Evolutionary conservation across 257 asterid species (phyloP).

Genomic region (Solanum sitiens): DNA sequence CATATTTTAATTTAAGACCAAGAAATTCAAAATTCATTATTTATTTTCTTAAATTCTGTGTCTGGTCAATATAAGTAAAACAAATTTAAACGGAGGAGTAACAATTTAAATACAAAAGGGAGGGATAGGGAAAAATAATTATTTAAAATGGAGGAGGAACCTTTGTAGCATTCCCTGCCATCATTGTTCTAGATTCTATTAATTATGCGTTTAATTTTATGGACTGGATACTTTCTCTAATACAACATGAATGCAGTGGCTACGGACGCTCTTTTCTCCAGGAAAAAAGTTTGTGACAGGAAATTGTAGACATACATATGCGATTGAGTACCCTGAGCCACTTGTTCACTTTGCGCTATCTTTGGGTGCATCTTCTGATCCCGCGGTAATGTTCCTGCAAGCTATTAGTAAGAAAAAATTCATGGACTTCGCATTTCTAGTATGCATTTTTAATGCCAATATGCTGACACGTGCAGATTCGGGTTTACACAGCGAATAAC

Average conservation of each 20-base stretch:
- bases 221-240: neutral
- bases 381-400: slow-evolving; percentile 37
- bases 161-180: neutral
- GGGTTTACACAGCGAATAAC: slow-evolving; percentile 45
- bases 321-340: slow-evolving; percentile 81
- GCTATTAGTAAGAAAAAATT: neutral
- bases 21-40: neutral
- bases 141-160: neutral
- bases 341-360: slow-evolving; percentile 84
- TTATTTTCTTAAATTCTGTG: neutral
- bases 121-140: neutral
- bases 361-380: slow-evolving; percentile 75
- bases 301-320: slow-evolving; percentile 37
- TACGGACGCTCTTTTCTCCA: slow-evolving; percentile 61
- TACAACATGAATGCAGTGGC: slow-evolving; percentile 51
- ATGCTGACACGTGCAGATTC: slow-evolving; percentile 36
- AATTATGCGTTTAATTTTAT: neutral
- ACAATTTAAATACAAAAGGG: neutral
- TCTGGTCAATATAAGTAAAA: neutral
- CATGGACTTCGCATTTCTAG: neutral
- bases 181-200: neutral
- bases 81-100: neutral
- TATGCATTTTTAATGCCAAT: neutral
- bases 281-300: slow-evolving; percentile 56
- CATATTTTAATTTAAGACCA: neutral